Base-by-base conservation (phyloP, 2,329 filamentous ascomycete species). In the Claviceps humidiphila region DNA sequence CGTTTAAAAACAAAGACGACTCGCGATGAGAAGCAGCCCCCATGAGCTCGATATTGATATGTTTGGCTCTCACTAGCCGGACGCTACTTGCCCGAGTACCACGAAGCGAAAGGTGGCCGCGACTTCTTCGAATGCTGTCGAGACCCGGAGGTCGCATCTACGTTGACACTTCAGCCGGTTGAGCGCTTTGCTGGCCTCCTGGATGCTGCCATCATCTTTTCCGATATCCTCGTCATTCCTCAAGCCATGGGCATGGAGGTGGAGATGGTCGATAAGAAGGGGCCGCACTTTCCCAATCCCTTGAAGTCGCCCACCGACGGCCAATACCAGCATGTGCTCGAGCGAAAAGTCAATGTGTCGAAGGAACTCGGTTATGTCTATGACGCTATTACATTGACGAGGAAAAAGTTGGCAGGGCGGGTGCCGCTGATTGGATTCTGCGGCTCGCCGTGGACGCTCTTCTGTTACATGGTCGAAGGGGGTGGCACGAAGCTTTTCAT, bases 91-190 rank as follows among this genome's bases (percentile, higher is more conserved):
- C 93, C 91, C 57, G 93, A 98, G 70, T 98, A 98, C 69, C 93
- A 98, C 67, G 80, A 95, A 72, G 91, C 87, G 55, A 98, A 98
- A 72, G 91, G 85, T 60, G 77, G 71, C 51, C 81, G 85, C 58
- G 93, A 98, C 73, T 98, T 98, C 73, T 98, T 98, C 74, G 89
- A 89, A 72, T 96, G 91, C 78, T 98, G 93, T 69, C 89, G 93
- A 52, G 81, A 84, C 63, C 89, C 93, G 53, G 89, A 97, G 68
- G 84, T 97, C 57, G 89, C 93, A 49, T 96, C 89, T 37, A 94
- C 87, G 41, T 74, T 98, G 60, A 98, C 93, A 5, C 79, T 98
- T 30, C 93, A 98, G 70, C 93, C 93, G 51, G 84, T 98, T 62
- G 89, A 96, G 61, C 89, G 93, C 51, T 98, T 84, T 66, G 84